A percentile compares a stretch with the other conserved stretches of the same genome.
These are phyloP conservation scores for Phycomyces nitens DNA, from an alignment of 192 early-diverging fungal genomes.

Conservation along the genomic window DNA sequence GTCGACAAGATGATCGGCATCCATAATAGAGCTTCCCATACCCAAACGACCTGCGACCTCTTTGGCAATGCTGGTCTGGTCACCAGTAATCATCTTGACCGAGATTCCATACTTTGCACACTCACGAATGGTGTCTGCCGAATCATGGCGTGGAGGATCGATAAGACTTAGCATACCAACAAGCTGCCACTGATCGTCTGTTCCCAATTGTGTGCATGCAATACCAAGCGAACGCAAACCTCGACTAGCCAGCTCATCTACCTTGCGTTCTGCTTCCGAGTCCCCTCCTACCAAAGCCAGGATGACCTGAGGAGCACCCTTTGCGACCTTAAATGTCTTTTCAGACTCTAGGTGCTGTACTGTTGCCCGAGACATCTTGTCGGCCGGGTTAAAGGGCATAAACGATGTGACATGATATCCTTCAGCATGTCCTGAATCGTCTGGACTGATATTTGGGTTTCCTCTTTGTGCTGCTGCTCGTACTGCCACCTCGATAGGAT, in stretches of 20 bases:
- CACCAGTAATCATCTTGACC: slow-evolving; percentile 81
- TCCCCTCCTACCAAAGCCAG: slow-evolving; percentile 48
- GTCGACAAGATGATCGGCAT: slow-evolving; percentile 56
- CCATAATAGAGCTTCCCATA: slow-evolving; percentile 63
- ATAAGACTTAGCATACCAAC: slow-evolving; percentile 64
- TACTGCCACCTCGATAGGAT: slow-evolving; percentile 74
- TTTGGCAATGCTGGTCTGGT: slow-evolving; percentile 71
- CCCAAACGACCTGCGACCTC: slow-evolving; percentile 68
- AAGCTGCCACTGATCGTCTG: slow-evolving; percentile 51
- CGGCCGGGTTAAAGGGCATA: slow-evolving; percentile 69
- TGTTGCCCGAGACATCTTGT: slow-evolving; percentile 68
- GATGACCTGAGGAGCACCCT: slow-evolving; percentile 77
- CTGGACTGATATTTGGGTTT: slow-evolving; percentile 47
- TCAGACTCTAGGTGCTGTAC: slow-evolving; percentile 48
- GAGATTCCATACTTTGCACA: slow-evolving; percentile 60
- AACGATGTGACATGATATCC: slow-evolving; percentile 67
- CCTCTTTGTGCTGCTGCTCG: slow-evolving; percentile 55
- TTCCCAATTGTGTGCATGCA: slow-evolving; percentile 46
- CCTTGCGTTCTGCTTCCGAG: slow-evolving; percentile 48
- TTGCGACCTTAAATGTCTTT: slow-evolving; percentile 57
- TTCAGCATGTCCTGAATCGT: slow-evolving; percentile 50
- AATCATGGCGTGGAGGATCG: slow-evolving; percentile 68
- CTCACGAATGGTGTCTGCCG: slow-evolving; percentile 62
- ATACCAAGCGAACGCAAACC: slow-evolving; percentile 74
- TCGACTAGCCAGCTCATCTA: slow-evolving; percentile 57